Conservation (phyloP, 176 grass and related monocot species). For the Aegilops longissima region DNA sequence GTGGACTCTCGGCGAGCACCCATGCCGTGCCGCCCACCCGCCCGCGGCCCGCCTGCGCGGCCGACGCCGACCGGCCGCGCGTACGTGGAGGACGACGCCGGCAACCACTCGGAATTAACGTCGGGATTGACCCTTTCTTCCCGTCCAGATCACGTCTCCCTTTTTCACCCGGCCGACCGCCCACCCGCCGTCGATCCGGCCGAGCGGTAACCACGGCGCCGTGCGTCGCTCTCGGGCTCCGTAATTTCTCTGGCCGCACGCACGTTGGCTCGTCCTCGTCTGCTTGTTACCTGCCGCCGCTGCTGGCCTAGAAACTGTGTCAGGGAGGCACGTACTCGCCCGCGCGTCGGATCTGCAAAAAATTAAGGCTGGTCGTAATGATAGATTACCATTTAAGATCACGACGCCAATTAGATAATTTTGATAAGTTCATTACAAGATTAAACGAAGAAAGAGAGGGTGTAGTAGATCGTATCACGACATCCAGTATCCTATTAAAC, state of each 20-base stretch:
- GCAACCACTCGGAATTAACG: neutral
- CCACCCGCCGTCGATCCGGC: constrained; percentile 2
- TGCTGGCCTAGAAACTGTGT: neutral
- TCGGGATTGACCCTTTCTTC: neutral
- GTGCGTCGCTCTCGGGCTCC: neutral
- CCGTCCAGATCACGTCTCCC: neutral
- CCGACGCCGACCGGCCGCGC: neutral
- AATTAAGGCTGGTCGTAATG: neutral
- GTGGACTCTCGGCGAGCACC: neutral
- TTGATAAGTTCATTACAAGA: too few relatives aligned
- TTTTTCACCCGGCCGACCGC: constrained; percentile 1
- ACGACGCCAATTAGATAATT: too few relatives aligned
- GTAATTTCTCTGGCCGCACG: neutral
- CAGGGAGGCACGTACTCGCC: neutral
- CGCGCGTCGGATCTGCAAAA: too few relatives aligned
- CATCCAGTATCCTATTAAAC: too few relatives aligned
- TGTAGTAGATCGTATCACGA: too few relatives aligned
- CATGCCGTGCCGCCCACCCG: neutral
- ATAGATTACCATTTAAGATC: too few relatives aligned
- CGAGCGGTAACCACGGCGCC: neutral
- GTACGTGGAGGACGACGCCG: neutral
- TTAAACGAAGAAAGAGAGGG: too few relatives aligned
- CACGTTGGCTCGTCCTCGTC: neutral
- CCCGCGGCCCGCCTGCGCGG: neutral
- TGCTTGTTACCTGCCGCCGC: neutral